Evolutionary conservation across 1,284 basidiomycete species (phyloP), one percentile per base, ranked within the genome.

Genomic region (Tremellales sp.): DNA sequence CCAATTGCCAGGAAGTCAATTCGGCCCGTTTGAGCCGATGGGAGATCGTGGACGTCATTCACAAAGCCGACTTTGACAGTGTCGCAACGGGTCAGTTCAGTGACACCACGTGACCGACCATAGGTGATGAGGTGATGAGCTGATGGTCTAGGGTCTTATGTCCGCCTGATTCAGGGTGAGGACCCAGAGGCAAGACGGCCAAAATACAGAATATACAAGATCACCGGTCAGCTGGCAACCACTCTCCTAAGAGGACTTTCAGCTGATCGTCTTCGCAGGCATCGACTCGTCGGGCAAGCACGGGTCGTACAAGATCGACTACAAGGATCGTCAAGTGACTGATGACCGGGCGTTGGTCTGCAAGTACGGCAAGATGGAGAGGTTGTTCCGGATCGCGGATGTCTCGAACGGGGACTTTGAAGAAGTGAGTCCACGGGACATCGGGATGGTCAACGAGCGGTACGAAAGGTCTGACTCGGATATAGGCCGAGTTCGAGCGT

Each of bases 131-230:
- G 43, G 40, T 53, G 24, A 51, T 35, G 35, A 40, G 24, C 21
- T 36, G 33, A 22, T 42, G 27, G 7, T n/a, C n/a, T 59, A 90
- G 89, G 84, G 43, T 81, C 82, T 22, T 93, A 83, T 80, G 87
- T 93, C 4, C 80, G 89, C 21, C 85, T 86, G 62, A 77, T 88
- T 37, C 65, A 69, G 19, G 58, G 75, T 3, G 78, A 81, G 36
- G 78, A 81, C 45, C 36, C 36, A 17, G 19, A 8, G 11, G 72
- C 76, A 5, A 78, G 79, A 5, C 66, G 78, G 51, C 78, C 80
- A n/a, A 80, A 87, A 29, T 96, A 96, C 72, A 82, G 90, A 41
- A 79, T 91, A 47, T 90, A 89, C 67, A 82, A 88, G 69, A 78
- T 96, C 35, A 67, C 72, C 17, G 80, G 89, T 89, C 56, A 61